Percentiles rank a stretch among this genome's conserved stretches.
phyloP scores from a whole-genome alignment of 306 rosid species.

The Cotoneaster glaucophyllus region DNA sequence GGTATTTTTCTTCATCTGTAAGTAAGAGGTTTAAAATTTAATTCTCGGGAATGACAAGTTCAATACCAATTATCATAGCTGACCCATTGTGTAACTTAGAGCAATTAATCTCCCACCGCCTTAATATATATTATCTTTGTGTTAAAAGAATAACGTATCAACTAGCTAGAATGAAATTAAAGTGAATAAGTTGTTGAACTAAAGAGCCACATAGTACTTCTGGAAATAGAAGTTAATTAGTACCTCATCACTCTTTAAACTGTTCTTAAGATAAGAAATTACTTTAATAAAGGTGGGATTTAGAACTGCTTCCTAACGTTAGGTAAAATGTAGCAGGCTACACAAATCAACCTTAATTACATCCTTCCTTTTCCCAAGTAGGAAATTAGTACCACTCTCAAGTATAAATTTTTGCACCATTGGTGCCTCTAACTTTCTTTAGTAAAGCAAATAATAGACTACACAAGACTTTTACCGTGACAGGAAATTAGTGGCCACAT shows the following conservation, averaged over 20 bases:
- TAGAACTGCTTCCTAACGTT: background rate
- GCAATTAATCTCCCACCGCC: no score
- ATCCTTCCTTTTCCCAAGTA: background rate
- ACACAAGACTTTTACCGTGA: background rate
- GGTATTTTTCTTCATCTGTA: no score
- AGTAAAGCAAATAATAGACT: background rate
- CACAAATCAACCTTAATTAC: background rate
- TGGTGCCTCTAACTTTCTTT: background rate
- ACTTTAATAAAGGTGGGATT: background rate
- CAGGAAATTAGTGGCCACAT: no score
- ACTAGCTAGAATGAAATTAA: background rate
- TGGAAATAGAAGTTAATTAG: background rate
- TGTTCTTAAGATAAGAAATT: background rate
- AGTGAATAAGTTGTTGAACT: background rate
- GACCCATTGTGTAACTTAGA: no score
- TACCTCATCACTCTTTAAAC: background rate
- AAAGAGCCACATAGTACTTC: background rate
- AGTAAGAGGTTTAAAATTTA: no score
- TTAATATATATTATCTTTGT: no score
- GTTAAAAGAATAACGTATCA: background rate
- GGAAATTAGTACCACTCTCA: background rate
- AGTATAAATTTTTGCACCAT: background rate
- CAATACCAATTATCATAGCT: no score
- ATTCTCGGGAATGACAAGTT: no score
- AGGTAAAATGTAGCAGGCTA: background rate